Evolutionary conservation across 306 rosid species (phyloP).

Genomic region (Cicer arietinum): DNA sequence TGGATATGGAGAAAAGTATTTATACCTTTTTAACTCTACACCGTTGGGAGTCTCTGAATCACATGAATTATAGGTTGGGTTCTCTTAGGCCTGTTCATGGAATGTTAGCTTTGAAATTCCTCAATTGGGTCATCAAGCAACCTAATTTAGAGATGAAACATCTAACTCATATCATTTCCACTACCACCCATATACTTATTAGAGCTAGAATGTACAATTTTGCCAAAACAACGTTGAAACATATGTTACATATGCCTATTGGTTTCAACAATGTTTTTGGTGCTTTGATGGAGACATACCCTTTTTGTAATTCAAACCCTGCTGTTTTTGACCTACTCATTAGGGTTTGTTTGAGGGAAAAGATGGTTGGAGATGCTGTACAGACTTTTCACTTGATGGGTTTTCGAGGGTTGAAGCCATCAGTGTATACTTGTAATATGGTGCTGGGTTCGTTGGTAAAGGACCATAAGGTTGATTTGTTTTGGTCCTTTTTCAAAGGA

Average conservation of each 20-base stretch:
- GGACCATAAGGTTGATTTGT: conserved; percentile 52
- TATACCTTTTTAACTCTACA: conserved; percentile 68
- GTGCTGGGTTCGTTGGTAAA: conserved; percentile 69
- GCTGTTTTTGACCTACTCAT: conserved; percentile 78
- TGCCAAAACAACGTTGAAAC: conserved; percentile 64
- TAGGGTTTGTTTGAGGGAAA: conserved; percentile 66
- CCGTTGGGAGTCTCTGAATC: conserved; percentile 83
- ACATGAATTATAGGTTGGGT: conserved; percentile 68
- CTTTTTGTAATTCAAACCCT: conserved; percentile 73
- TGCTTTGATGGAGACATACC: conserved; percentile 76
- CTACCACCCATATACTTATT: conserved; percentile 74
- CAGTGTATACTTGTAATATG: conserved; percentile 78
- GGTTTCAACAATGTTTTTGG: conserved; percentile 59
- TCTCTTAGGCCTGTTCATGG: conserved; percentile 88
- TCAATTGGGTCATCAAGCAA: conserved; percentile 70
- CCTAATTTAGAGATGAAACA: conserved; percentile 73
- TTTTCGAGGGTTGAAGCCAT: conserved; percentile 66
- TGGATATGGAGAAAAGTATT: conserved; percentile 72
- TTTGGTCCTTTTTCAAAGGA: conserved; percentile 70
- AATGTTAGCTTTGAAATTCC: conserved; percentile 69
- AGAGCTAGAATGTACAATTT: conserved; percentile 72
- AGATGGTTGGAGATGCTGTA: conserved; percentile 66
- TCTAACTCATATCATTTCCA: conserved; percentile 60
- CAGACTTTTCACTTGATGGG: conserved; percentile 66
- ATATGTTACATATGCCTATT: conserved; percentile 53